Evolutionary conservation across 805 yeast species (phyloP), one percentile per base, ranked within the genome.

Genomic region (fission yeast (Schizosaccharomyces pombe)): DNA sequence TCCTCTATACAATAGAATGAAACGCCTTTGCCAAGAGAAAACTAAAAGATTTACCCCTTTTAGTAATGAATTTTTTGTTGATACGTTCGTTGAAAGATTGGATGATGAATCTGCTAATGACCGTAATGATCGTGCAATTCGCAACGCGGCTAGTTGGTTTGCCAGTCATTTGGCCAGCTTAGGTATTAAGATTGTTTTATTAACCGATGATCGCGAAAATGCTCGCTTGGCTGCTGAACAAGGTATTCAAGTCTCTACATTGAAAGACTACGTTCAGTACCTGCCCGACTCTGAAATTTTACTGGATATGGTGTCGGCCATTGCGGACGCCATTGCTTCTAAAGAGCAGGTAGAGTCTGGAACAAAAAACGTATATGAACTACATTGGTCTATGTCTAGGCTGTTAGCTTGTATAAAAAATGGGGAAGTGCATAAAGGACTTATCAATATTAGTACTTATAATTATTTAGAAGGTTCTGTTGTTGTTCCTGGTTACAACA

Each of bases 381-480:
- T 82, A 55, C 85, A 85, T 63, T 85, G 82, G 64, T 67, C 87
- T 3, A 76, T 79, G 47, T 77, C 97, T 0, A 75, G 94, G 67
- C 71, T 86, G 12, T 77, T 85, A 76, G 97, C 94, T 53, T 98
- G 98, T 49, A 66, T 89, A 57, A 82, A 81, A 63, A 82, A 79
- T 61, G 95, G 95, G 24, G 79, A 89, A 11, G 69, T 91, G 51
- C 82, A 81, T 64, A 95, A 85, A 67, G 98, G 98, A 32, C 72
- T 73, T 30, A 73, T 91, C 60, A 76, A 77, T 60, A 77, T 87
- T 16, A 84, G 89, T 3, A 79, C 86, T 19, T 91, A 85, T 65
- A 91, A 91, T 64, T 80, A 82, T 62, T 71, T 87, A 56, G 95
- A 91, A 68, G 98, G 94, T 53, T 74, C 82, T 0, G 80, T 91